phyloP scores from a whole-genome alignment of 495 filamentous ascomycete genomes.

The Hyaloscypha finlandica region DNA sequence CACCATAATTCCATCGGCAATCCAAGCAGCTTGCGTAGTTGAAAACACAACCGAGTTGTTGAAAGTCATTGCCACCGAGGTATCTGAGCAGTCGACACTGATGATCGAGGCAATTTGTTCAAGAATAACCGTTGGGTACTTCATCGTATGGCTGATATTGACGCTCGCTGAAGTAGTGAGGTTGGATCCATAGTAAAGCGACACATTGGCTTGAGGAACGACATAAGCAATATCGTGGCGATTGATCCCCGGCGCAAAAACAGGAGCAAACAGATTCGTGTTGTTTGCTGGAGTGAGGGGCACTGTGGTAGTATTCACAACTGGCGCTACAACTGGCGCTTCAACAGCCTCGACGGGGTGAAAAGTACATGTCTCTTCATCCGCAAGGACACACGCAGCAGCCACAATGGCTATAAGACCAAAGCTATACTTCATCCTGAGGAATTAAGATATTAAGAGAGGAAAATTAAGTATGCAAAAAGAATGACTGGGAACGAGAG shows the following conservation, averaged over 20 bases:
- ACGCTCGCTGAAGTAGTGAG: constrained; percentile 26
- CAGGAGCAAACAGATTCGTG: constrained; percentile 30
- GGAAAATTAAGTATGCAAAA: background rate
- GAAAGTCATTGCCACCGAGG: constrained; percentile 33
- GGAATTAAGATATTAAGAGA: background rate
- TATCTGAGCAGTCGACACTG: constrained; percentile 30
- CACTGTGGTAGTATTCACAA: background rate
- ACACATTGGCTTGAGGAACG: constrained; percentile 29
- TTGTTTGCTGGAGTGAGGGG: constrained; percentile 18
- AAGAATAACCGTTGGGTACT: constrained; percentile 33
- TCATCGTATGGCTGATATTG: constrained; percentile 31
- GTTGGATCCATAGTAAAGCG: constrained; percentile 33
- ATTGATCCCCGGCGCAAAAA: constrained; percentile 29
- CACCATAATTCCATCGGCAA: constrained; percentile 27
- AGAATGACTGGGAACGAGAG: background rate
- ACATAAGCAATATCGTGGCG: constrained; percentile 28
- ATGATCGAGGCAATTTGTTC: constrained; percentile 35
- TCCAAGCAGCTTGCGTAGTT: constrained; percentile 28
- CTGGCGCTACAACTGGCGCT: constrained; percentile 6
- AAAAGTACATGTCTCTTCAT: constrained; percentile 13
- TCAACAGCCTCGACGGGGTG: background rate
- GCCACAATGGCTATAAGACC: constrained; percentile 7
- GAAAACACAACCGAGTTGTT: constrained; percentile 29
- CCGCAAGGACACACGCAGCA: constrained; percentile 6
- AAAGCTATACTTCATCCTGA: constrained; percentile 22